Base-by-base conservation (phyloP, 495 filamentous ascomycete species). In the Penicillium ucsense region DNA sequence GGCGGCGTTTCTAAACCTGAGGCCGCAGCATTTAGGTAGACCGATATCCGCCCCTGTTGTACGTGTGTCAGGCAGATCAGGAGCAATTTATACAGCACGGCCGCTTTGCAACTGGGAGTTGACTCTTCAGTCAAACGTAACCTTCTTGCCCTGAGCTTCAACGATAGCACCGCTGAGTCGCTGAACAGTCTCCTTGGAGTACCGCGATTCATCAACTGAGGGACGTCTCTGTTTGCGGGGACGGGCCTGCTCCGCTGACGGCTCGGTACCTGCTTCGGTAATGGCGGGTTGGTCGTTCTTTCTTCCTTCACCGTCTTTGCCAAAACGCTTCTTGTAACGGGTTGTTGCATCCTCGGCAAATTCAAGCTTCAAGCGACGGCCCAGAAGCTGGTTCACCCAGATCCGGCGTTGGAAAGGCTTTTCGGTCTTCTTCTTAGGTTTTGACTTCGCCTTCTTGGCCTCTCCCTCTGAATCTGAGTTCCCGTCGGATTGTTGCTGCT, bases 291-390 rank as follows among this genome's bases (percentile, higher is more conserved):
- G 46, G 47, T 65, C 52, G 1, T 53, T 61, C 44, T 65, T 66
- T 29, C 56, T 60, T 10, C 62, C 62, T 55, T 76, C 61, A 5
- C 64, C 66, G 38, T 83, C 84, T 64, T 87, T 89, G 40, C 88
- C 86, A 65, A 85, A 97, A 7, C 92, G 81, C 71, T 96, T 97
- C 68, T 88, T 86, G 64, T 99, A 97, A 38, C 92, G 71, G 29
- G 80, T 78, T 45, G 82, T 76, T 36, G 89, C 79, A 61, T 94
- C 91, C 69, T 99, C 91, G 6, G 94, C 92, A 57, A 89, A 86
- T 61, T 99, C 92, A 70, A 90, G 85, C 53, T 88, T 82, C 58
- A 99, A 71, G 41, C 77, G 75, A 10, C 94, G 78, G 11, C 91
- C 86, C 39, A 83, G 68, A 29, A 94, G 73, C 44, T 77, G 75